Evolutionary conservation across 768 basidiomycete genomes (phyloP).

Genomic region (Leccinum fibrillosum): DNA sequence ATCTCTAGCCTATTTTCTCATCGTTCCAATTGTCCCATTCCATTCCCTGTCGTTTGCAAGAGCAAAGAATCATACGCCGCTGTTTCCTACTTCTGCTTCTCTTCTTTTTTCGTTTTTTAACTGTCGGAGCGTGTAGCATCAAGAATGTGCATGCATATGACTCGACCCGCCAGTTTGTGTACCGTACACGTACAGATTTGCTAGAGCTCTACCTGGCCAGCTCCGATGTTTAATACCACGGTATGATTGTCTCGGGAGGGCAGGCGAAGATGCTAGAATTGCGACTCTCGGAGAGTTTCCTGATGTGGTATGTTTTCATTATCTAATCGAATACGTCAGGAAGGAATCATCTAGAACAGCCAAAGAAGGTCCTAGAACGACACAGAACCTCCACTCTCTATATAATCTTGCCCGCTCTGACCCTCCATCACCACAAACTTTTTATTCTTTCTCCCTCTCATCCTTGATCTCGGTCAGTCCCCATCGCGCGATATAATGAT

Average conservation of each 20-base stretch:
- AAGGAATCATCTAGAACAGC: conserved; percentile 32
- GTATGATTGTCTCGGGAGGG: neutral
- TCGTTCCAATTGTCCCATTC: conserved; percentile 19
- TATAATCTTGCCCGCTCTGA: conserved; percentile 21
- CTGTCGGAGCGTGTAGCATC: conserved; percentile 24
- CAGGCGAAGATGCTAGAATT: neutral
- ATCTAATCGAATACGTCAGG: conserved; percentile 33
- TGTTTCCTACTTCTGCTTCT: conserved; percentile 10
- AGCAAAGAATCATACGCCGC: conserved; percentile 13
- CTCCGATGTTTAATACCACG: conserved; percentile 8
- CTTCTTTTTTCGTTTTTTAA: neutral
- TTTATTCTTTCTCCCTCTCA: conserved; percentile 6
- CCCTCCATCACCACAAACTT: conserved; percentile 11
- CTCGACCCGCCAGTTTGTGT: conserved; percentile 19
- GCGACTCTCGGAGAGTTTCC: conserved; percentile 1
- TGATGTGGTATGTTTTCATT: conserved; percentile 21
- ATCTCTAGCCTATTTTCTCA: conserved; percentile 17
- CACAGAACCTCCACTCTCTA: conserved; percentile 27
- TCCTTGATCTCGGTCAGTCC: conserved; percentile 19
- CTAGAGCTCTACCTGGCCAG: conserved; percentile 22
- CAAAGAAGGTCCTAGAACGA: conserved; percentile 34
- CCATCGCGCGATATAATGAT: neutral
- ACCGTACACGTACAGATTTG: conserved; percentile 25
- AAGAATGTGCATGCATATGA: conserved; percentile 27
- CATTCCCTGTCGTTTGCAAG: conserved; percentile 13